Conservation (phyloP, 225 moss, liverwort and hornwort species). For the Antitrichia curtipendula region DNA sequence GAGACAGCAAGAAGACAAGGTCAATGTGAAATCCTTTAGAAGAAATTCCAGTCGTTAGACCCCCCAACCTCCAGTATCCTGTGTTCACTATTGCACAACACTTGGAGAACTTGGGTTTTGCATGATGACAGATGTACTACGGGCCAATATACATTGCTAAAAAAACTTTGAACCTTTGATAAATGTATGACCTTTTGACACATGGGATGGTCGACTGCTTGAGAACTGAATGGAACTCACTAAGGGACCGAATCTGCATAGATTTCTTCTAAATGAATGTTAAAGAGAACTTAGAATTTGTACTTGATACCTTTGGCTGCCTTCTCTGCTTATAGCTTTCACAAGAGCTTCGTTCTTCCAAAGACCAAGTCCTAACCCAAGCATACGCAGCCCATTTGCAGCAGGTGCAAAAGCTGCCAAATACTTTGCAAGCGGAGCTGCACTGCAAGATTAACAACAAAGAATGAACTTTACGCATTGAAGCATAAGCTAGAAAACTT, state of each 20-base stretch:
- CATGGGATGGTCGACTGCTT: not conserved
- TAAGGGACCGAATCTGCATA: not conserved
- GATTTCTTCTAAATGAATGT: not conserved
- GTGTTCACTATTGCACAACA: not conserved
- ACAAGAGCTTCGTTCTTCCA: slow-evolving; percentile 59
- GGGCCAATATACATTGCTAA: not conserved
- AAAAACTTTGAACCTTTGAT: not conserved
- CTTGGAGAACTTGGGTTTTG: not conserved
- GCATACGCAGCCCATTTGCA: slow-evolving; percentile 54
- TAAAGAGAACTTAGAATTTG: not conserved
- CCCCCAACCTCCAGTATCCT: too few species aligned
- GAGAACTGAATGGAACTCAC: not conserved
- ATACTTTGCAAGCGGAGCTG: slow-evolving; percentile 38
- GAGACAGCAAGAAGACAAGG: not conserved
- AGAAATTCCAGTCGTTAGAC: not conserved
- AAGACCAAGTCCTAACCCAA: slow-evolving; percentile 54
- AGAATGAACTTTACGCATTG: not conserved
- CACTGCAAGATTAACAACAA: slow-evolving; percentile 18
- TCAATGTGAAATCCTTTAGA: not conserved
- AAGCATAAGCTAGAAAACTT: not conserved
- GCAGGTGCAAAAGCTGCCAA: slow-evolving; percentile 65
- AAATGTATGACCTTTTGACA: not conserved
- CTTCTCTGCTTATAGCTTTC: slow-evolving; percentile 69
- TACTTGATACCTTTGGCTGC: slow-evolving; percentile 32
- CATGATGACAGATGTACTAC: not conserved